Percentiles rank a stretch among this genome's conserved stretches.
Evolutionary conservation across 257 asterid genomes (phyloP).

Genomic region (Plantago ovata): DNA sequence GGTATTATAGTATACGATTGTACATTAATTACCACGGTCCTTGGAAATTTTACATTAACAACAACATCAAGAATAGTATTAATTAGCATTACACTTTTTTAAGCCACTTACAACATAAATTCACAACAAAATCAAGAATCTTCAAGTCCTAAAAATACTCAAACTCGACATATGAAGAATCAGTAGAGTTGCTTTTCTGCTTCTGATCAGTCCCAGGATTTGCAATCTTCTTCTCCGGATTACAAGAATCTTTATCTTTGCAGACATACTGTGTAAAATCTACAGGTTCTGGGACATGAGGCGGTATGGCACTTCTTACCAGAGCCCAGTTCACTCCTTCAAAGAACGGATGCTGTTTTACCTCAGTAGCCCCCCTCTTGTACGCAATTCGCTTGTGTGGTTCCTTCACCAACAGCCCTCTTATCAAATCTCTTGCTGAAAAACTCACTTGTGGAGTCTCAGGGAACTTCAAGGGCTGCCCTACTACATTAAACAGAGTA

Average conservation of each 20-base stretch:
- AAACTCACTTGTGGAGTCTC: constrained; percentile 37
- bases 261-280: constrained; percentile 39
- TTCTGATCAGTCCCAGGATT: constrained; percentile 24
- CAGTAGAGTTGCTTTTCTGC: constrained; percentile 27
- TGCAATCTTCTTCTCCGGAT: constrained; percentile 36
- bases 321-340: constrained; percentile 63
- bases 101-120: not conserved
- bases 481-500: constrained; percentile 45
- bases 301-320: constrained; percentile 46
- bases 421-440: constrained; percentile 41
- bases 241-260: constrained; percentile 34
- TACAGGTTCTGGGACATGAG: constrained; percentile 37
- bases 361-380: constrained; percentile 54
- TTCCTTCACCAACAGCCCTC: constrained; percentile 50
- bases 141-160: constrained; percentile 41
- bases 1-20: too few species aligned
- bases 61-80: too few species aligned
- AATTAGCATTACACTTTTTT: too few species aligned
- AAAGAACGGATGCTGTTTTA: constrained; percentile 58
- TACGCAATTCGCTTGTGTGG: constrained; percentile 53
- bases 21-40: too few species aligned
- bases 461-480: constrained; percentile 51
- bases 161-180: constrained; percentile 47
- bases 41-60: too few species aligned
- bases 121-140: not conserved